phyloP scores from a whole-genome alignment of 257 asterid genomes.

The Solanum sitiens region DNA sequence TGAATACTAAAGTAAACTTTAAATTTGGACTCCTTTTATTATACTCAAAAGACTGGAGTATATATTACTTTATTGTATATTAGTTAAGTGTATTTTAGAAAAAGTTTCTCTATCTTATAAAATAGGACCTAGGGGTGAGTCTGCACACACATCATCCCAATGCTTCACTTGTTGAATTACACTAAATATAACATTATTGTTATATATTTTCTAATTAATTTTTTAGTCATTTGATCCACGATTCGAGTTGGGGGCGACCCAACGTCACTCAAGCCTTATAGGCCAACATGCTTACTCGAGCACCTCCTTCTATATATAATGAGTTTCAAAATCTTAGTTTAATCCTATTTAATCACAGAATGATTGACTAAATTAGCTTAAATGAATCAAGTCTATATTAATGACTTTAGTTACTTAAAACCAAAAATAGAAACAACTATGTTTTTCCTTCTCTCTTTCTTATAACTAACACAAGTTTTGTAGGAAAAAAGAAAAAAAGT shows the following conservation, averaged over 20 bases:
- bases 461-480: not conserved
- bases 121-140: no score
- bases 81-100: not conserved
- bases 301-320: not conserved
- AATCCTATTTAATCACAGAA: not conserved
- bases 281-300: not conserved
- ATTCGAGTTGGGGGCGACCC: not conserved
- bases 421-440: not conserved
- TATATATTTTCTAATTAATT: not conserved
- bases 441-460: not conserved
- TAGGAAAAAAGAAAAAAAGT: not conserved
- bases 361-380: not conserved
- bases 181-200: not conserved
- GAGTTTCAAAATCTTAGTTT: not conserved
- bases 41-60: not conserved
- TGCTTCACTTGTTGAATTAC: not conserved
- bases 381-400: not conserved
- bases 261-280: not conserved
- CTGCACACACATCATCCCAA: not conserved
- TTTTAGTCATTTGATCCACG: not conserved
- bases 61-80: not conserved
- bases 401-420: not conserved
- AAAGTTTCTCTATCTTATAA: not conserved
- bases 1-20: not conserved
- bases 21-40: not conserved